A percentile compares a stretch with the other conserved stretches of the same genome.
Evolutionary conservation across 2,329 filamentous ascomycete genomes (phyloP).

Genomic region (Neopestalotiopsis rosae): DNA sequence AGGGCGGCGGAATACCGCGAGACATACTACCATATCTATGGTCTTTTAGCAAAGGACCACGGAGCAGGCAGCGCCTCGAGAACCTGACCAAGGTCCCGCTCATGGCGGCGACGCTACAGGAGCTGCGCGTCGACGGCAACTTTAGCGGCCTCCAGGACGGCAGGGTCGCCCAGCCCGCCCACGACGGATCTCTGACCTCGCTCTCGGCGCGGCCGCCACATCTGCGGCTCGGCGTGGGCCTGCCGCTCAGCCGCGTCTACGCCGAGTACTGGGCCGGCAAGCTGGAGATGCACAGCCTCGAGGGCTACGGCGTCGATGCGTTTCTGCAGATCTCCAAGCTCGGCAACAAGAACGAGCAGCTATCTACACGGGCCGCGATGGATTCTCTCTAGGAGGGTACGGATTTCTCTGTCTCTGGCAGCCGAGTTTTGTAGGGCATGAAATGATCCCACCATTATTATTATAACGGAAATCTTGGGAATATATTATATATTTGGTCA

Average conservation of each 20-base stretch:
- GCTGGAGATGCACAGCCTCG: slow-evolving; percentile 87
- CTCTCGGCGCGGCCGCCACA: slow-evolving; percentile 85
- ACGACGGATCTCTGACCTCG: slow-evolving; percentile 74
- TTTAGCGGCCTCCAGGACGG: slow-evolving; percentile 30
- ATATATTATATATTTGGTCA: background rate
- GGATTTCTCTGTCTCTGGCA: background rate
- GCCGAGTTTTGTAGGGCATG: background rate
- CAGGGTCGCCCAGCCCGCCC: slow-evolving; percentile 5
- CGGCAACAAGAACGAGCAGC: slow-evolving; percentile 96
- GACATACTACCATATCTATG: slow-evolving; percentile 89
- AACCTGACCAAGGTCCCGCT: slow-evolving; percentile 88
- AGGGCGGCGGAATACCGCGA: slow-evolving; percentile 87
- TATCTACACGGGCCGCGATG: slow-evolving; percentile 78
- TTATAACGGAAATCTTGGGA: too few species aligned
- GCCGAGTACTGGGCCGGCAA: slow-evolving; percentile 98
- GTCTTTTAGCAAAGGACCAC: slow-evolving; percentile 95
- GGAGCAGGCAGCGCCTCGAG: slow-evolving; percentile 76
- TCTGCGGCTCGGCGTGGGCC: slow-evolving; percentile 86
- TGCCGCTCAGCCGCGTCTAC: slow-evolving; percentile 93
- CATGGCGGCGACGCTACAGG: slow-evolving; percentile 92
- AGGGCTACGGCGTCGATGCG: slow-evolving; percentile 94
- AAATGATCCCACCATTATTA: background rate
- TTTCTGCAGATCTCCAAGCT: slow-evolving; percentile 96
- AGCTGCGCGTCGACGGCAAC: slow-evolving; percentile 62
- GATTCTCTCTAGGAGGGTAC: slow-evolving; percentile 65